Conservation (phyloP, 129 eudicot species). For the Ambrosia trifida region DNA sequence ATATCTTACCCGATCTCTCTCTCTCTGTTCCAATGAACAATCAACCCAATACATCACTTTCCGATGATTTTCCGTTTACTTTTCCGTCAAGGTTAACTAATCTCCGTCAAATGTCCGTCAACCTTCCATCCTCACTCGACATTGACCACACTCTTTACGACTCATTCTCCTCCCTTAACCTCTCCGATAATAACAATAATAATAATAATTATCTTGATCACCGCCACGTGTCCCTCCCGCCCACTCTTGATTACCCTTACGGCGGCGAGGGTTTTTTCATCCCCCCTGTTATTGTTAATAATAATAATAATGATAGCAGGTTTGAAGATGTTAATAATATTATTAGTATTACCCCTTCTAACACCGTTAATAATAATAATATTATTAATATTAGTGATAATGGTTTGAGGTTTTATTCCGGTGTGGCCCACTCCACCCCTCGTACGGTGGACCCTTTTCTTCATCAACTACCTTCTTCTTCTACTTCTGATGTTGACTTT, state of each 20-base stretch:
- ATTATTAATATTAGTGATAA: too few relatives aligned
- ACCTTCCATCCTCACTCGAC: constrained; percentile 27
- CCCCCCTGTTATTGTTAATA: background rate
- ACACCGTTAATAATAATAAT: constrained; percentile 7
- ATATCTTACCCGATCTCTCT: background rate
- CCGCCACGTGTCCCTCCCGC: constrained; percentile 5
- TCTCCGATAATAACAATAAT: constrained; percentile 1
- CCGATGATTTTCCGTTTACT: constrained; percentile 14
- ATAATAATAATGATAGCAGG: background rate
- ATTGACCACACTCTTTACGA: constrained; percentile 21
- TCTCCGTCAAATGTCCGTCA: background rate
- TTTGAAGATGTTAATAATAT: constrained; percentile 2
- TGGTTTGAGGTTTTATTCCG: constrained; percentile 24
- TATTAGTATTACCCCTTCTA: background rate
- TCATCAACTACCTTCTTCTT: constrained; percentile 16
- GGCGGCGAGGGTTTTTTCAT: constrained; percentile 24
- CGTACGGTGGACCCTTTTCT: constrained; percentile 39
- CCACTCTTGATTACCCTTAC: constrained; percentile 1
- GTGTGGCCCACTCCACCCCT: constrained; percentile 27
- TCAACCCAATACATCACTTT: constrained; percentile 11
- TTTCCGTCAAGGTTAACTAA: constrained; percentile 16
- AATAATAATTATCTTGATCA: too few relatives aligned
- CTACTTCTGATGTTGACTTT: constrained; percentile 24
- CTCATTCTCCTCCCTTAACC: constrained; percentile 15
- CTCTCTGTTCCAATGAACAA: constrained; percentile 9